Conservation (phyloP, 176 grass and related monocot genomes). For the Lolium multiflorum region DNA sequence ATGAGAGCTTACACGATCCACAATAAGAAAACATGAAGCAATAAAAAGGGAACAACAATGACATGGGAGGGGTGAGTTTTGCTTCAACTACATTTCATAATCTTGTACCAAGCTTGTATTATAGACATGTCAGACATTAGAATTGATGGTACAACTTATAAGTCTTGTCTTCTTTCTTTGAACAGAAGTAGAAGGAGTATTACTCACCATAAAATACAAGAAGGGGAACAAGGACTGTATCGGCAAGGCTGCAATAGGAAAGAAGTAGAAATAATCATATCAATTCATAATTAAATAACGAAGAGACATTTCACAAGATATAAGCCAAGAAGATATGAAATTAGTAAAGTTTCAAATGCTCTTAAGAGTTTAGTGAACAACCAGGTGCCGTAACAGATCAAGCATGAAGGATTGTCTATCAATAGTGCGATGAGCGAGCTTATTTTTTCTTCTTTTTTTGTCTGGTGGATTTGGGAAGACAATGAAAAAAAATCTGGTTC, state of each 20-base stretch:
- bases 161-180: neutral
- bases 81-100: neutral
- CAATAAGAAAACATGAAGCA: no score
- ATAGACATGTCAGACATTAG: slow-evolving; percentile 6
- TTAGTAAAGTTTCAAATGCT: neutral
- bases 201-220: slow-evolving; percentile 79
- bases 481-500: no score
- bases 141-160: neutral
- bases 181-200: neutral
- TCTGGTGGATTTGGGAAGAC: no score
- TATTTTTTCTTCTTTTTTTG: no score
- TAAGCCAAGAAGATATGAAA: neutral
- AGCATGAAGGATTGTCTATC: neutral
- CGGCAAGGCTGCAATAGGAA: slow-evolving; percentile 55
- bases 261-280: neutral
- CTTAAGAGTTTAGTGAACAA: neutral
- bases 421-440: no score
- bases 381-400: neutral
- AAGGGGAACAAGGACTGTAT: slow-evolving; percentile 62
- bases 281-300: neutral
- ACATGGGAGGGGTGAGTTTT: neutral
- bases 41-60: no score
- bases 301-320: neutral
- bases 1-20: no score
- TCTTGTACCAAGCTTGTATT: neutral